Conservation (phyloP, 148 eudicot genomes). For the Chenopodium suecicum region DNA sequence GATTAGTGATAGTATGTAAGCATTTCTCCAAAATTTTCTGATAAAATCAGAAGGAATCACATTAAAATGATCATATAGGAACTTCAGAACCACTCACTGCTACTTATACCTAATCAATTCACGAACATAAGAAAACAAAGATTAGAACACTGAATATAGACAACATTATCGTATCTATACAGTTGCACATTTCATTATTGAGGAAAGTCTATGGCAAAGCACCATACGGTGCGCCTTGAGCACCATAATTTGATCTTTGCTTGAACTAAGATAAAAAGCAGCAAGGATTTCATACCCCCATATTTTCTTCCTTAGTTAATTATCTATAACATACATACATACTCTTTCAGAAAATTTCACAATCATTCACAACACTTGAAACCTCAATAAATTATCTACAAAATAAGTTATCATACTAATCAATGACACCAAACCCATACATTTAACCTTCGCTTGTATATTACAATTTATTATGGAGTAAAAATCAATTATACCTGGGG, state of each 20-base stretch:
- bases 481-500: not conserved
- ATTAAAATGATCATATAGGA: not conserved
- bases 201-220: not conserved
- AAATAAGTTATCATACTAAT: not conserved
- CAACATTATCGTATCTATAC: not conserved
- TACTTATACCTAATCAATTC: not conserved
- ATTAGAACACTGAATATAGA: not conserved
- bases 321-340: not conserved
- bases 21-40: not conserved
- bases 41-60: not conserved
- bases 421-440: not conserved
- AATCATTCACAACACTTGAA: not conserved
- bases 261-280: not conserved
- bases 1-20: not conserved
- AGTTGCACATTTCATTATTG: not conserved
- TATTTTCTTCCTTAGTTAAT: not conserved
- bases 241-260: not conserved
- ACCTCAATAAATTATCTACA: too few relatives aligned
- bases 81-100: not conserved
- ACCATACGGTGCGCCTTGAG: not conserved
- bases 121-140: not conserved
- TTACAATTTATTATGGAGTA: not conserved
- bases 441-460: not conserved
- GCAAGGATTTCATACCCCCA: not conserved
- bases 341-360: not conserved